These are phyloP conservation scores for Elaeis guineensis DNA, from an alignment of 176 grass and related monocot genomes.

Conservation along the genomic window DNA sequence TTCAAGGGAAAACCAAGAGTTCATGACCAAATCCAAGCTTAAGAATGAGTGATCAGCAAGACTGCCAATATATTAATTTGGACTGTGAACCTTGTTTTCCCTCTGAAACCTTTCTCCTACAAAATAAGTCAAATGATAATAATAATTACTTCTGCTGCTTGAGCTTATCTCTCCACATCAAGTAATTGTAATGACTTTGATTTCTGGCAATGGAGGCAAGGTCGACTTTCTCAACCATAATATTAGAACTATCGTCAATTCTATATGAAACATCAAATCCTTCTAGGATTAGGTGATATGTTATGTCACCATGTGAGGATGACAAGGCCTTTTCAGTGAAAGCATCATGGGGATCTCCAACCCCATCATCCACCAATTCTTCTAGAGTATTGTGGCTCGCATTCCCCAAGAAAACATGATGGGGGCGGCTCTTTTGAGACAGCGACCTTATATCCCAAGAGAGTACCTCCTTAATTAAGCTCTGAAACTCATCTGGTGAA, in stretches of 20 bases:
- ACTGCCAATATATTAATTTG: too few relatives aligned
- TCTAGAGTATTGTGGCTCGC: background rate
- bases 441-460: conserved; percentile 86
- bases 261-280: conserved; percentile 80
- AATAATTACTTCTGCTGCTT: background rate
- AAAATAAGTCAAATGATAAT: too few relatives aligned
- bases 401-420: conserved; percentile 21
- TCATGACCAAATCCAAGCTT: too few relatives aligned
- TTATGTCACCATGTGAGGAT: background rate
- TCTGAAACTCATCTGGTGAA: conserved; percentile 58
- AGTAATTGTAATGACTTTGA: conserved; percentile 22
- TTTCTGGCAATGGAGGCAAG: conserved; percentile 20
- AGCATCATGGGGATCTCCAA: background rate
- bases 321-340: background rate
- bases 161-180: conserved; percentile 33
- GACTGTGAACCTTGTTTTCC: too few relatives aligned
- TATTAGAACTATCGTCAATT: conserved; percentile 40
- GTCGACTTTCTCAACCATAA: conserved; percentile 42
- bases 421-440: conserved; percentile 62
- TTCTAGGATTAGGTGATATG: conserved; percentile 75
- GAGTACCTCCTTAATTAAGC: conserved; percentile 65
- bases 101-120: too few relatives aligned
- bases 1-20: too few relatives aligned
- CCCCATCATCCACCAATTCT: conserved; percentile 9
- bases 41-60: too few relatives aligned